Evolutionary conservation across 2,329 filamentous ascomycete genomes (phyloP), one percentile per base, ranked within the genome.

Genomic region (Emergomyces orientalis): DNA sequence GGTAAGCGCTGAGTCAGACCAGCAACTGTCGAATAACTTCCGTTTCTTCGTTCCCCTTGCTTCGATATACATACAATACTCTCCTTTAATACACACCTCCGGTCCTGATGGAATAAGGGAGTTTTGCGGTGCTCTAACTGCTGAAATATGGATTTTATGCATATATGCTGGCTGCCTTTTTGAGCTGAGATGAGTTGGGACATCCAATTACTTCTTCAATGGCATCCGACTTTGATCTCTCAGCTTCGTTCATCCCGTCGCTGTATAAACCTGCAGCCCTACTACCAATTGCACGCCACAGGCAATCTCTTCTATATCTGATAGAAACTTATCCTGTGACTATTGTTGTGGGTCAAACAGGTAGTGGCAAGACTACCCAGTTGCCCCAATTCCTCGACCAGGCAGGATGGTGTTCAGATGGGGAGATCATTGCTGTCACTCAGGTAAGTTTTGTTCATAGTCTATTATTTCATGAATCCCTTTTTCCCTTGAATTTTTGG

Each of bases 301-400:
- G 86, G 66, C 82, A 94, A 63, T 86, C 82, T 61, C 79, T 99
- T 1, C 82, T 97, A 1, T 97, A 96, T 75, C 82, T 92, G 17
- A 84, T 97, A 63, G 93, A 97, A 74, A 91, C 85, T 8, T 85
- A 86, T 66, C 88, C 89, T 0, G 88, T 97, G 63, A 93, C 90
- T 0, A 90, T 97, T 59, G 86, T 97, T 14, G 86, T 97, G 62
- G 94, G 93, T 9, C 91, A 97, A 72, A 97, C 94, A 1, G 94
- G 94, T 3, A 96, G 90, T 30, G 92, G 93, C 51, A 97, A 97
- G 77, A 96, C 92, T 1, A 97, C 94, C 0, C 94, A 97, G 73
- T 88, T 97, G 52, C 94, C 94, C 0, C 93, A 97, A 69, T 97
- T 89, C 70, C 82, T 97, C 14, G 87, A 96, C 63, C 82, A 89